Percentiles rank a stretch among this genome's conserved stretches.
These are phyloP conservation scores for Leccinum truebloodii DNA, from an alignment of 768 basidiomycete genomes.

Conservation along the genomic window DNA sequence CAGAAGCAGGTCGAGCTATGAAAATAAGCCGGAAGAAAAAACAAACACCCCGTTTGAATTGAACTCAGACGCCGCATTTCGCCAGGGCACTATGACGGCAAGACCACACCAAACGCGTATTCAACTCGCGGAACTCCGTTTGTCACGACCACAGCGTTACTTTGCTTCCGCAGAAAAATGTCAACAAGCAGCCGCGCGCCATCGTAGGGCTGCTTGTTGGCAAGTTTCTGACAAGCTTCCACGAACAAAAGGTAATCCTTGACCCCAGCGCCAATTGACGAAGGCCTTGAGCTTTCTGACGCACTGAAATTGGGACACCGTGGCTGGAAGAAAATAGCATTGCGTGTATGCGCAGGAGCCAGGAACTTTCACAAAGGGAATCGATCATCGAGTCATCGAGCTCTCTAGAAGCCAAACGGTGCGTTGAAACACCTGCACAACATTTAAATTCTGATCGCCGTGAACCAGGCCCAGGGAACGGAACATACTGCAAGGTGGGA, in stretches of 20 bases:
- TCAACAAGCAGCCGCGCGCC: conserved; percentile 1
- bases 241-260: conserved; percentile 12
- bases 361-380: neutral
- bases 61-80: conserved; percentile 21
- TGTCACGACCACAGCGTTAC: conserved; percentile 14
- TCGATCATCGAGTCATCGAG: neutral
- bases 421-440: neutral
- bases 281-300: conserved; percentile 1
- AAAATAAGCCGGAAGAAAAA: conserved; percentile 9
- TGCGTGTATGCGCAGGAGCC: neutral
- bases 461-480: neutral
- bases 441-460: conserved; percentile 1
- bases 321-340: neutral
- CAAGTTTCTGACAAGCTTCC: neutral
- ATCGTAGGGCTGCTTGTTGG: neutral
- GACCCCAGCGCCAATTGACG: neutral
- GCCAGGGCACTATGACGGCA: conserved; percentile 30
- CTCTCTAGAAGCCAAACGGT: conserved; percentile 1
- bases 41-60: conserved; percentile 13
- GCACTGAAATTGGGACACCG: conserved; percentile 15
- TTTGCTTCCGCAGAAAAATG: conserved; percentile 19
- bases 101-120: conserved; percentile 28
- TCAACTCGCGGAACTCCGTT: conserved; percentile 19
- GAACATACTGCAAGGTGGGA: conserved; percentile 13
- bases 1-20: conserved; percentile 1